phyloP scores from a whole-genome alignment of 2,329 filamentous ascomycete species.

The Fusarium anthophilum region DNA sequence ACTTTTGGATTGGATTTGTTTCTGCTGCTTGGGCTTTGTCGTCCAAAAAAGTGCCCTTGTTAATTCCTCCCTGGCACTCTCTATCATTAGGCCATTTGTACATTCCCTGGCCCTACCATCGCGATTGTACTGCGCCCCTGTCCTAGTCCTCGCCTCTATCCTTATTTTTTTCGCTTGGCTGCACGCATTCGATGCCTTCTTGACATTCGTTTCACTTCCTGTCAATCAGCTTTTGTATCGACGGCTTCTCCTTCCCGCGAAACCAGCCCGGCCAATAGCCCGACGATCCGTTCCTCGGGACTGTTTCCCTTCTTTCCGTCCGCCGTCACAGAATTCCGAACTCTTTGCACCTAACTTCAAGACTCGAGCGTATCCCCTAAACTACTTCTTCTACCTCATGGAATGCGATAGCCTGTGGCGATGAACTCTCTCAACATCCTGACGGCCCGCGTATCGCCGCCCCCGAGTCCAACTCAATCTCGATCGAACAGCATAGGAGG shows the following conservation, averaged over 20 bases:
- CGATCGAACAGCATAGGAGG: constrained; percentile 69
- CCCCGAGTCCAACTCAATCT: constrained; percentile 64
- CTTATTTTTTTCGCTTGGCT: constrained; percentile 5
- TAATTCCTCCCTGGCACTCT: constrained; percentile 13
- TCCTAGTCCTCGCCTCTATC: constrained; percentile 13
- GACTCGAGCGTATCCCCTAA: constrained; percentile 2
- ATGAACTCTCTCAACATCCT: constrained; percentile 99
- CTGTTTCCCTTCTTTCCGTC: constrained; percentile 9
- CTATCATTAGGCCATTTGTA: constrained; percentile 1
- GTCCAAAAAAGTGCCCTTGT: constrained; percentile 10
- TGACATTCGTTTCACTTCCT: constrained; percentile 39
- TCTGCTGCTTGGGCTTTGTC: neutral
- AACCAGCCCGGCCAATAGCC: constrained; percentile 7
- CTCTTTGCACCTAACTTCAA: neutral
- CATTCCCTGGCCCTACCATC: constrained; percentile 24
- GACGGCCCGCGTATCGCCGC: constrained; percentile 79
- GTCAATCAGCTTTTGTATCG: constrained; percentile 12
- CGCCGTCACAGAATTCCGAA: neutral
- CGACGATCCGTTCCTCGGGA: constrained; percentile 17
- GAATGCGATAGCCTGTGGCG: constrained; percentile 65
- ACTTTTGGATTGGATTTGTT: constrained; percentile 25
- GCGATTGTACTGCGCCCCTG: constrained; percentile 27
- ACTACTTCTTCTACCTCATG: constrained; percentile 55
- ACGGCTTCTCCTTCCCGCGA: constrained; percentile 15
- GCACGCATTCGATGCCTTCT: constrained; percentile 36